A percentile compares a stretch with the other conserved stretches of the same genome.
phyloP scores from a whole-genome alignment of 1,284 basidiomycete genomes.

The Marasmius tenuissimus region DNA sequence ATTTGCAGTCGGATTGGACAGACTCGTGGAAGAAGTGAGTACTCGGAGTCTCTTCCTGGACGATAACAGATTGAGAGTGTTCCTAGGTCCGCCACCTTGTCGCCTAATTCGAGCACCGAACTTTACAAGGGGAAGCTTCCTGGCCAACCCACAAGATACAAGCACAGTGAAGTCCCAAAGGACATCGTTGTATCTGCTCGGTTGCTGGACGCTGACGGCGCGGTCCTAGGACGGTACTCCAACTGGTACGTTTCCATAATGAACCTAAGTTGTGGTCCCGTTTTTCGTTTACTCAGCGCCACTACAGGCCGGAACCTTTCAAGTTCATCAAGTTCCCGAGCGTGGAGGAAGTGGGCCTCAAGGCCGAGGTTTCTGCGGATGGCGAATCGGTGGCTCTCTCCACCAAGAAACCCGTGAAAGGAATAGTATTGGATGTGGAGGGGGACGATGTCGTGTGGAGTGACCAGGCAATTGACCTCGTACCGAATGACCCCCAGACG shows the following conservation, averaged over 20 bases:
- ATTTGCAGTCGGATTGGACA: conserved; percentile 62
- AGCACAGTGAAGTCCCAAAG: conserved; percentile 62
- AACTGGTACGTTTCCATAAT: conserved; percentile 58
- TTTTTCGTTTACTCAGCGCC: conserved; percentile 11
- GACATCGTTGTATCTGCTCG: conserved; percentile 77
- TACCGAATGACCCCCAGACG: conserved; percentile 78
- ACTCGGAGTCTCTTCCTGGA: not conserved
- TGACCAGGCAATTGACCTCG: conserved; percentile 86
- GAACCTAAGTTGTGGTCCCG: conserved; percentile 8
- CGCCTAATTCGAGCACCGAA: conserved; percentile 81
- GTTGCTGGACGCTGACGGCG: conserved; percentile 55
- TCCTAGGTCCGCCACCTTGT: conserved; percentile 47
- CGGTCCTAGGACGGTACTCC: conserved; percentile 73
- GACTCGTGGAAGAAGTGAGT: conserved; percentile 42
- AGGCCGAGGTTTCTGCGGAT: conserved; percentile 48
- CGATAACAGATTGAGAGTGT: not conserved
- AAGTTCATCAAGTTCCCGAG: conserved; percentile 85
- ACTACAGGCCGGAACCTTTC: conserved; percentile 82
- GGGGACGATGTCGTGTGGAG: conserved; percentile 74
- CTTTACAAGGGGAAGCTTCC: conserved; percentile 70
- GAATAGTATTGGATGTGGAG: conserved; percentile 77
- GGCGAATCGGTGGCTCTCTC: conserved; percentile 65
- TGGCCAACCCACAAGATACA: conserved; percentile 67
- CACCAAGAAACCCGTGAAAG: conserved; percentile 76
- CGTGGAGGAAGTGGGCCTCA: conserved; percentile 55